Evolutionary conservation across 2,329 filamentous ascomycete species (phyloP), one percentile per base, ranked within the genome.

Genomic region (Zasmidium cellare): DNA sequence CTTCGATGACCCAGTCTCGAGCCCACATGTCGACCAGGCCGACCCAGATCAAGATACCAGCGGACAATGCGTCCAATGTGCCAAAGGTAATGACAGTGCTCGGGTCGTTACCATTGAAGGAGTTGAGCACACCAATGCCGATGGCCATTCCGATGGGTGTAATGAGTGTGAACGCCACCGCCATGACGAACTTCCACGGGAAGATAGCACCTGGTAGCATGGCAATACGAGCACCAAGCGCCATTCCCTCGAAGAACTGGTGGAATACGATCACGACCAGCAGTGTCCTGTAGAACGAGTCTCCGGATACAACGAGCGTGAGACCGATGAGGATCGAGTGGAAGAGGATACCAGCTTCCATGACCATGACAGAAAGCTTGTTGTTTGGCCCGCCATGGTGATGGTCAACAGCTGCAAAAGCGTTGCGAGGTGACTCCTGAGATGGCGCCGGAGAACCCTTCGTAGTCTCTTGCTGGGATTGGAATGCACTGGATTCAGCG

Each of bases 191-290:
- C 69, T 91, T 88, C 1, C 68, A 41, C 1, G 62, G 68, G 2
- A 69, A 64, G n/a, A 73, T 69, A 3, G 65, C 63, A 12, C 69
- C 71, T 55, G 85, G 82, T 0, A 91, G 85, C 1, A 85, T 84
- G 1, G 91, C 91, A 2, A 97, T 83, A 56, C 93, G 88, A 1
- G 92, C 87, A 16, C 92, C 92, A 2, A 97, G 82, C 81, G 91
- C 92, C 11, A 97, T 86, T 14, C 92, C 92, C 74, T 97, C 92
- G 60, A 97, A 96, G 46, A 90, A 90, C 72, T 97, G 92, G 73
- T 97, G 92, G 80, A 96, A 96, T 65, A 92, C 85, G 9, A 87
- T 78, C 16, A 87, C 84, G 50, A 85, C 77, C 71, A 86, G 86
- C 2, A 87, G 77, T 0, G 83, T 85, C 51, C 75, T 76, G 69